phyloP scores from a whole-genome alignment of 176 grass and related monocot species.

The Oryza nivara region DNA sequence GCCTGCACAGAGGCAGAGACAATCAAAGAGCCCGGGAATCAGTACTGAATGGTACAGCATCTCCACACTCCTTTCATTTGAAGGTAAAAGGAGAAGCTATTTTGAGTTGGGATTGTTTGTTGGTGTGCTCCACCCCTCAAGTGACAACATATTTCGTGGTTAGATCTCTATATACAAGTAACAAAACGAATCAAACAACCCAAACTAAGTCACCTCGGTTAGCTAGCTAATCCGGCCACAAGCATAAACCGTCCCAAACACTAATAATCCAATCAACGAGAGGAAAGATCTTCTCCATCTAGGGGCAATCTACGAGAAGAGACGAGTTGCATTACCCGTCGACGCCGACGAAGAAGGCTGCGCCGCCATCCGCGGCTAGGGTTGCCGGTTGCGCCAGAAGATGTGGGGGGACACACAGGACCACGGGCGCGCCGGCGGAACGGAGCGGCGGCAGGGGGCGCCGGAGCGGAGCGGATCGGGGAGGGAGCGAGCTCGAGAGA shows the following conservation, averaged over 20 bases:
- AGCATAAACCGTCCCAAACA: neutral
- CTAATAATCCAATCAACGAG: neutral
- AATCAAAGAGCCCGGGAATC: conserved; percentile 8
- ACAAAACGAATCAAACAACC: neutral
- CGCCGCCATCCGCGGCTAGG: neutral
- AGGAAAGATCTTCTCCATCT: neutral
- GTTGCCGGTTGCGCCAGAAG: neutral
- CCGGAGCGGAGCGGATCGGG: neutral
- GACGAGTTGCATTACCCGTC: neutral
- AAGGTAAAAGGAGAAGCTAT: neutral
- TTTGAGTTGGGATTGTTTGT: neutral
- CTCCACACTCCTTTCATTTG: neutral
- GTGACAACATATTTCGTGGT: neutral
- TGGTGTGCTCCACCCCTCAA: neutral
- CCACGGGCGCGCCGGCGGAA: too few species aligned
- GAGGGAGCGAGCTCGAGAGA: neutral
- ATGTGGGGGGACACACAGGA: too few species aligned
- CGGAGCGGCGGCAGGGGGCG: neutral
- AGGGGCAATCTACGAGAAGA: neutral
- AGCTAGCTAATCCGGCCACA: neutral
- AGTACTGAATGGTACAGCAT: conserved; percentile 1
- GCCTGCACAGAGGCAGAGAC: conserved; percentile 35
- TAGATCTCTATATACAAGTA: neutral
- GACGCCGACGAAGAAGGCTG: neutral
- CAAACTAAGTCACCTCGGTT: neutral